These are phyloP conservation scores for Podospora conica DNA, from an alignment of 495 filamentous ascomycete species.

Conservation along the genomic window DNA sequence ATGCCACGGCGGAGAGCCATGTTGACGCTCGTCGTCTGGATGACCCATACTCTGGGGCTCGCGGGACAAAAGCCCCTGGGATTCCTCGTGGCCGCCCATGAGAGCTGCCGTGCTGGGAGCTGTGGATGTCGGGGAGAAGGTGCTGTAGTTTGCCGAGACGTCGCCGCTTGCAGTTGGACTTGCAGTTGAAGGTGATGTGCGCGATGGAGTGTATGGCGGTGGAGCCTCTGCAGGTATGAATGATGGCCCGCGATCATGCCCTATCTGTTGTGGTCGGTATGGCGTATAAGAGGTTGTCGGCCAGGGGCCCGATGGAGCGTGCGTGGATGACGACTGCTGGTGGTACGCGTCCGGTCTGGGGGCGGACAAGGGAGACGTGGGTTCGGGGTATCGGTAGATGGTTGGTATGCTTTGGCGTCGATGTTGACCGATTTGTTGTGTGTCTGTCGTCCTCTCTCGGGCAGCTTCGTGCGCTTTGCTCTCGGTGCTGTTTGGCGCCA, in stretches of 20 bases:
- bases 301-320: conserved; percentile 17
- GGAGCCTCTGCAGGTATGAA: conserved; percentile 38
- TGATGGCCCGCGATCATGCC: conserved; percentile 16
- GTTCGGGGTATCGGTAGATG: neutral
- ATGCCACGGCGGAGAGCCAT: conserved; percentile 23
- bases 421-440: neutral
- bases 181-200: conserved; percentile 22
- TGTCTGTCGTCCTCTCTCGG: conserved; percentile 19
- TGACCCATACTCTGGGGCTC: conserved; percentile 40
- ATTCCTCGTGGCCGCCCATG: conserved; percentile 38
- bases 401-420: neutral
- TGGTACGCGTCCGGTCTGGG: conserved; percentile 18
- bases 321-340: conserved; percentile 17
- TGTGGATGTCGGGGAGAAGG: conserved; percentile 23
- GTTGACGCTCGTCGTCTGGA: neutral
- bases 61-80: conserved; percentile 28
- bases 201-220: conserved; percentile 41
- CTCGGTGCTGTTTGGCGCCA: conserved; percentile 28
- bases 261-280: conserved; percentile 8
- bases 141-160: conserved; percentile 33
- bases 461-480: conserved; percentile 39
- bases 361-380: neutral
- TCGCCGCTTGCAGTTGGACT: neutral
- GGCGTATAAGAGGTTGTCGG: conserved; percentile 23
- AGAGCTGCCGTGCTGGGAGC: neutral